Evolutionary conservation across 2,329 filamentous ascomycete species (phyloP).

Genomic region (Calonectria honghensis): DNA sequence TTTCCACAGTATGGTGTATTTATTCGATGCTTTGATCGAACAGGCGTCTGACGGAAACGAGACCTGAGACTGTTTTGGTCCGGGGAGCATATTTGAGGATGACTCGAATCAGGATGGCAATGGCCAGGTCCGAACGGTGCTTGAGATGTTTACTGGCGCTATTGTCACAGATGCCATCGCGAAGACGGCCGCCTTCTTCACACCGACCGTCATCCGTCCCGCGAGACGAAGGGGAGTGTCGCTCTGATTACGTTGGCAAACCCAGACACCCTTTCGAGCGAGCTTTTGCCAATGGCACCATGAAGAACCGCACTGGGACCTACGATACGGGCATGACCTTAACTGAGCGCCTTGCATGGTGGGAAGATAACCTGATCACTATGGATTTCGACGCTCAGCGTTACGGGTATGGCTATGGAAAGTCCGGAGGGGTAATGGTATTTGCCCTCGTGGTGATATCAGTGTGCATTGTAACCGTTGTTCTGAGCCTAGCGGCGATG

Average conservation of each 20-base stretch:
- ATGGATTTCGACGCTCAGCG: background rate
- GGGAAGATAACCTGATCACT: background rate
- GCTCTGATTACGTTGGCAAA: background rate
- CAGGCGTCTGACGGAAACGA: background rate
- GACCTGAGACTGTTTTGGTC: background rate
- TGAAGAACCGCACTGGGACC: background rate
- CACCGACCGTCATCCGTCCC: background rate
- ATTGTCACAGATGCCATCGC: slow-evolving; percentile 1
- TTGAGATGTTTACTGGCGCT: background rate
- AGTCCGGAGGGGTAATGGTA: background rate
- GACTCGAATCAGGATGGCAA: background rate
- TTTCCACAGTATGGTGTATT: slow-evolving; percentile 1
- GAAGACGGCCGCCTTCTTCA: background rate
- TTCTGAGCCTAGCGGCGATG: background rate
- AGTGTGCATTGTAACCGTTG: background rate
- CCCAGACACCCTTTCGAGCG: background rate
- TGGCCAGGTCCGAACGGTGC: background rate
- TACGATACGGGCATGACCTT: background rate
- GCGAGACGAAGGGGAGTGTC: background rate
- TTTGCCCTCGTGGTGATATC: background rate
- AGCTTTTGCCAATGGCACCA: background rate
- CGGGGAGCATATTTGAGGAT: background rate
- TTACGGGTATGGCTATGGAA: background rate
- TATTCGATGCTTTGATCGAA: background rate
- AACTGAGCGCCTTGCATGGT: background rate